Conservation (phyloP, 164 flowering plant genomes). For the Macadamia integrifolia region DNA sequence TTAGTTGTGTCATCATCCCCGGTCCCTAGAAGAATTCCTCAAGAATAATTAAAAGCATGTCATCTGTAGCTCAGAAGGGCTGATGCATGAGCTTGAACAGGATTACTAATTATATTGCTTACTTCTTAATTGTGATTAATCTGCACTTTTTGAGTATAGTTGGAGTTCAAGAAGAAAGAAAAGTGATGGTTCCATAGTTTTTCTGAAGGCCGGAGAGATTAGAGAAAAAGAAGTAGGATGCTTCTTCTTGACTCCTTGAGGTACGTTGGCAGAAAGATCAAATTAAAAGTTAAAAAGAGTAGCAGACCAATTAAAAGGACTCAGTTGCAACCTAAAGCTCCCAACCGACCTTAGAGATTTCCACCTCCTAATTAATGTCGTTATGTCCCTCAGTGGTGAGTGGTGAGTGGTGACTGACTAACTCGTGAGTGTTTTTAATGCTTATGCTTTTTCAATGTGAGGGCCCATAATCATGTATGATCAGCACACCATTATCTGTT, state of each 20-base stretch:
- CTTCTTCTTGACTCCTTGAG: no score
- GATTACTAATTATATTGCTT: not conserved
- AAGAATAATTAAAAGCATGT: not conserved
- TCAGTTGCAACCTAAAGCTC: no score
- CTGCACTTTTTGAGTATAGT: no score
- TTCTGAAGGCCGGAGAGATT: no score
- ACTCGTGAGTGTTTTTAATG: not conserved
- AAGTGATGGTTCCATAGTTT: no score
- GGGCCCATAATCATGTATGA: not conserved
- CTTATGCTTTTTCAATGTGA: not conserved
- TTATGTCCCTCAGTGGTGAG: not conserved
- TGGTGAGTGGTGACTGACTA: not conserved
- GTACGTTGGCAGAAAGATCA: not conserved
- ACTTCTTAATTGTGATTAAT: no score
- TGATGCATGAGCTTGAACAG: not conserved
- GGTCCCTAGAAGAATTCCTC: not conserved
- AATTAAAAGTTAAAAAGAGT: not conserved
- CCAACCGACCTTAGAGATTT: not conserved
- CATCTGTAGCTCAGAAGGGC: not conserved
- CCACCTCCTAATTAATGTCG: not conserved
- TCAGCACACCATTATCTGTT: not conserved
- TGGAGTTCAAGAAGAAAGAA: no score
- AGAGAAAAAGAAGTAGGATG: no score
- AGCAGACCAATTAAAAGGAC: not conserved
- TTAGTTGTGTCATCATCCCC: conserved; percentile 8